Evolutionary conservation across 352 stramenopile genomes (phyloP).

Genomic region (Globisporangium heterothallicum): DNA sequence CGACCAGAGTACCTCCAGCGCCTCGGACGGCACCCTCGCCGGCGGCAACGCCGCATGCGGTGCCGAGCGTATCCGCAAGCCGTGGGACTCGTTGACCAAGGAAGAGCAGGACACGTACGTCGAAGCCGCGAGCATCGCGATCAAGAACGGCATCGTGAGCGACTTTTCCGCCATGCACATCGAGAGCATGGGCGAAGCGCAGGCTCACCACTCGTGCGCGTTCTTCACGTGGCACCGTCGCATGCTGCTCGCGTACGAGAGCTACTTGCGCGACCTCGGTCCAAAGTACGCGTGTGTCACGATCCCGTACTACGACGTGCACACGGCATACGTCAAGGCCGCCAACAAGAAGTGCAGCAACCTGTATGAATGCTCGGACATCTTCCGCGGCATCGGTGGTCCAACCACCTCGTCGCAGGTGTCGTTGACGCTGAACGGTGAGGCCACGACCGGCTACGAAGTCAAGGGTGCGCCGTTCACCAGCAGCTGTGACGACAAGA

Average conservation of each 20-base stretch:
- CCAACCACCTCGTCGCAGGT: conserved; percentile 7
- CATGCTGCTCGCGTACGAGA: conserved; percentile 40
- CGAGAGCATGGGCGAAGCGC: conserved; percentile 16
- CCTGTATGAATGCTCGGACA: conserved; percentile 30
- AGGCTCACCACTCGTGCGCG: conserved; percentile 29
- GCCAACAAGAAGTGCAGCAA: conserved; percentile 20
- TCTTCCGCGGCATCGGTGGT: conserved; percentile 25
- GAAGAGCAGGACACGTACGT: conserved; percentile 5
- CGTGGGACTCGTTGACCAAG: neutral
- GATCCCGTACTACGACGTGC: conserved; percentile 47
- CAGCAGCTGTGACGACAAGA: conserved; percentile 23
- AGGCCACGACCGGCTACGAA: conserved; percentile 19
- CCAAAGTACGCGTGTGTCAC: conserved; percentile 30
- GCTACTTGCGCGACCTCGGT: conserved; percentile 35
- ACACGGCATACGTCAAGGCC: conserved; percentile 34
- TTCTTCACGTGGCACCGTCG: conserved; percentile 43
- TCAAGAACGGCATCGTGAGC: conserved; percentile 22
- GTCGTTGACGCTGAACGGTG: conserved; percentile 24
- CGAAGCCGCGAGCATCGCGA: conserved; percentile 7
- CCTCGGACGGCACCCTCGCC: conserved; percentile 5
- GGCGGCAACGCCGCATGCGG: conserved; percentile 42
- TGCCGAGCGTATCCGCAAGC: conserved; percentile 2
- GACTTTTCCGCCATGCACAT: conserved; percentile 29
- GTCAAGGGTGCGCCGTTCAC: conserved; percentile 18
- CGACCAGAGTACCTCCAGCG: neutral